These are phyloP conservation scores for Parachaetomium inaequale DNA, from an alignment of 495 filamentous ascomycete species.

Conservation along the genomic window DNA sequence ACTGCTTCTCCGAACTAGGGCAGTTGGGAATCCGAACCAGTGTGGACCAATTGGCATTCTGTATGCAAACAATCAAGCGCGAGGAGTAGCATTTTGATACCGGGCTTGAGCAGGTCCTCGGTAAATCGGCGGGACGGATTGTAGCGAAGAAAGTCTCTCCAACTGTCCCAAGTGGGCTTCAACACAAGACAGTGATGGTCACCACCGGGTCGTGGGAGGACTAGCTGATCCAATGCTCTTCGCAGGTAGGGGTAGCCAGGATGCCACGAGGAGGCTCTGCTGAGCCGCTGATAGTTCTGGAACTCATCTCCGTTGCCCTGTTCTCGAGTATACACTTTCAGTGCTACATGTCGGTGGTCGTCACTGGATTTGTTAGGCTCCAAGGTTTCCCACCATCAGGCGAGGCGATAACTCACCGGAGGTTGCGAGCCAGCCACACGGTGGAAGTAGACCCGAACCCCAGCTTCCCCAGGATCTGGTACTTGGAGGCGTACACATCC, in stretches of 20 bases:
- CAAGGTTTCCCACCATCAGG: too few species aligned
- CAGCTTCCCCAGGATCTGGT: slow-evolving; percentile 51
- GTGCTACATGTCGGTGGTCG: neutral
- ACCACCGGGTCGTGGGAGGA: slow-evolving; percentile 33
- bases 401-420: slow-evolving; percentile 34
- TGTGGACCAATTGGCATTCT: slow-evolving; percentile 25
- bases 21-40: too few species aligned
- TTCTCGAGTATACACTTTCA: neutral
- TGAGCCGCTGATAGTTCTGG: slow-evolving; percentile 30
- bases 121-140: slow-evolving; percentile 31
- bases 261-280: slow-evolving; percentile 33
- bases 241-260: slow-evolving; percentile 36
- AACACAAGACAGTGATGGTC: slow-evolving; percentile 43
- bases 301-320: slow-evolving; percentile 26
- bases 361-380: neutral
- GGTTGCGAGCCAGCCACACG: slow-evolving; percentile 52
- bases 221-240: slow-evolving; percentile 40
- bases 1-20: too few species aligned
- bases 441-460: slow-evolving; percentile 54
- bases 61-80: slow-evolving; percentile 44
- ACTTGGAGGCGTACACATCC: slow-evolving; percentile 45
- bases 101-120: slow-evolving; percentile 29
- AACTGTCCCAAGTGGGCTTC: slow-evolving; percentile 39
- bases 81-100: slow-evolving; percentile 34
- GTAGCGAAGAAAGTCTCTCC: slow-evolving; percentile 28